Base-by-base conservation (phyloP, 2,329 filamentous ascomycete genomes). In the Elsinoe necatrix region DNA sequence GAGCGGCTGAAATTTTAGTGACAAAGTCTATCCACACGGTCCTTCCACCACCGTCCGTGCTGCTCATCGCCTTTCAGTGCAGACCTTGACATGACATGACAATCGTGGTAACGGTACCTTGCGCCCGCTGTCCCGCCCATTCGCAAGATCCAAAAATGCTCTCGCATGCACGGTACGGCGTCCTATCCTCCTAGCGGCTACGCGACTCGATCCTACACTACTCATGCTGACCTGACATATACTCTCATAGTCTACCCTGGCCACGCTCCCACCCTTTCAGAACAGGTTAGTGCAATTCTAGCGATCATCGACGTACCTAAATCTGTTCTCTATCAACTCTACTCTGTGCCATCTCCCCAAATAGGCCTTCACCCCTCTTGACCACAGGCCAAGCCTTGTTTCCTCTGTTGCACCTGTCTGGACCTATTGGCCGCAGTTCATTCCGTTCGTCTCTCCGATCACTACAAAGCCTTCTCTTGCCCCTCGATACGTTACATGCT, bases 71-170 rank as follows among this genome's bases (percentile, higher is more conserved):
- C 27, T 50, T 45, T 45, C 41, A 9, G 41, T 4, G 41, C 34
- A 45, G 41, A 45, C 41, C 45, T 31, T 18, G 27, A 50, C 25
- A 18, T 18, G 20, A 16, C 25, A 50, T 16, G 45, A 50, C 48
- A 23, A 25, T 52, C 31, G 25, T 39, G 29, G 29, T 52, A n/a
- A 34, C 48, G 48, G 48, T 52, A 52, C 48, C 48, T 52, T 35
- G 31, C 48, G 48, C 48, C 48, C 48, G 48, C 16, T 25, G 20
- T 52, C 48, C 48, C 48, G 48, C 20, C 34, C 48, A 39, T 52
- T 29, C 34, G 29, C 48, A 35, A 52, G 48, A 52, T 52, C 48
- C 48, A 52, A 52, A 52, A 52, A 52, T 52, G 48, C 48, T 52
- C 34, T 37, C 48, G 48, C 48, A 37, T 20, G 48, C 48, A 52